A percentile compares a stretch with the other conserved stretches of the same genome.
Evolutionary conservation across 148 eudicot genomes (phyloP).

Genomic region (Rhododendron ovatum): DNA sequence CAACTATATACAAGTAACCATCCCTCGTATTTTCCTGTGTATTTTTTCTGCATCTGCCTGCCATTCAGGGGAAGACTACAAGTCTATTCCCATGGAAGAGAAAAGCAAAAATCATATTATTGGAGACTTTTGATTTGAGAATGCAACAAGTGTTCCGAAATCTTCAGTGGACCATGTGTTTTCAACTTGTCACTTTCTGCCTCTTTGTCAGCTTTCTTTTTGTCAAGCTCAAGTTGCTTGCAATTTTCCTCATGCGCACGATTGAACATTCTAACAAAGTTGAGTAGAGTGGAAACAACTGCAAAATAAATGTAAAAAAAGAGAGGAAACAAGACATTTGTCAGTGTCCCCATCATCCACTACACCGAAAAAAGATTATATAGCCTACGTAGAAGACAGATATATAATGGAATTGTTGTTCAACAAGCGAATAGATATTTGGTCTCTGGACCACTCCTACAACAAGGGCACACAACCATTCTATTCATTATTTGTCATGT

Average conservation of each 20-base stretch:
- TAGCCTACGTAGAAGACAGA: background rate
- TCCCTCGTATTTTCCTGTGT: background rate
- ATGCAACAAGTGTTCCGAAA: conserved; percentile 13
- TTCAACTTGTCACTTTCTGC: conserved; percentile 35
- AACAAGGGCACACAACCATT: background rate
- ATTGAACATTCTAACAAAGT: conserved; percentile 70
- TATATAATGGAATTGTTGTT: background rate
- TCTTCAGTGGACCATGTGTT: conserved; percentile 20
- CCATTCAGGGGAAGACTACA: background rate
- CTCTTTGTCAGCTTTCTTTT: conserved; percentile 70
- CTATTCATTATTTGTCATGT: background rate
- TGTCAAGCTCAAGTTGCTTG: conserved; percentile 67
- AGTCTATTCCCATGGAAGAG: background rate
- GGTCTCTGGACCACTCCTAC: background rate
- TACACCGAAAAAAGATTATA: background rate
- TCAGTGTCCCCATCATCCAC: background rate
- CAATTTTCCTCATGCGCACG: conserved; percentile 68
- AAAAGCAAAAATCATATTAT: conserved; percentile 9
- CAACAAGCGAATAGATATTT: background rate
- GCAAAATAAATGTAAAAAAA: conserved; percentile 12
- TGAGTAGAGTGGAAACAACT: conserved; percentile 70
- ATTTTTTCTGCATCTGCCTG: background rate
- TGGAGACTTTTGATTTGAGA: conserved; percentile 23
- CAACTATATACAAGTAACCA: background rate
- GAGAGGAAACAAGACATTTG: background rate